phyloP scores from a whole-genome alignment of 192 early-diverging fungal species.

The Backusella tuberculispora region DNA sequence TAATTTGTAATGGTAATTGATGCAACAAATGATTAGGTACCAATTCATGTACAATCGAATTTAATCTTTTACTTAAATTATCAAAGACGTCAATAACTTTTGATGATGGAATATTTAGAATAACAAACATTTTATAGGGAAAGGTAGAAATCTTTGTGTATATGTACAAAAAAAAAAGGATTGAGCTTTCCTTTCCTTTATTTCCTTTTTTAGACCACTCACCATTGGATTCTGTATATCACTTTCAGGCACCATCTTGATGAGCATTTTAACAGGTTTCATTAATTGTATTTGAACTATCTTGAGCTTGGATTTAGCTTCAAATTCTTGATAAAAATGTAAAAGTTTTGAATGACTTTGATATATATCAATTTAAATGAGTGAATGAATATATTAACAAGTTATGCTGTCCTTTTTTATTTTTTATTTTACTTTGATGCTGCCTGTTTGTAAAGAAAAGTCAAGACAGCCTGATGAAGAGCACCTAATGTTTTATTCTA shows the following conservation, averaged over 20 bases:
- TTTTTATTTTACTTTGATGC: neutral
- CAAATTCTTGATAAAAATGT: neutral
- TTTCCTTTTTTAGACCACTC: too few species aligned
- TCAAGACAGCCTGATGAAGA: neutral
- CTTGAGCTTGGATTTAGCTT: neutral
- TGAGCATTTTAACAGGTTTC: neutral
- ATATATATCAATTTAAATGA: too few species aligned
- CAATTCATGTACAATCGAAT: neutral
- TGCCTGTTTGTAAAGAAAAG: neutral
- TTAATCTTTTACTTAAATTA: constrained; percentile 1
- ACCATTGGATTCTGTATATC: neutral
- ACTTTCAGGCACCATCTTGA: neutral
- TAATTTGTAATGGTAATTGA: neutral
- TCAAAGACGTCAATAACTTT: constrained; percentile 5
- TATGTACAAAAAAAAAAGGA: too few species aligned
- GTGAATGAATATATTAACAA: too few species aligned
- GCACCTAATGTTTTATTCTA: neutral
- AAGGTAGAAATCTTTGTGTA: neutral
- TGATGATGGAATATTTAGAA: neutral
- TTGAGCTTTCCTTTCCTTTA: too few species aligned
- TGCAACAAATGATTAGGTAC: neutral
- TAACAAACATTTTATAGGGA: neutral
- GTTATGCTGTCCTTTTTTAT: neutral
- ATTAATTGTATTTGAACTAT: neutral
- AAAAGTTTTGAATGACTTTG: too few species aligned